Conservation (phyloP, 306 rosid species). For the Prunus armeniaca region DNA sequence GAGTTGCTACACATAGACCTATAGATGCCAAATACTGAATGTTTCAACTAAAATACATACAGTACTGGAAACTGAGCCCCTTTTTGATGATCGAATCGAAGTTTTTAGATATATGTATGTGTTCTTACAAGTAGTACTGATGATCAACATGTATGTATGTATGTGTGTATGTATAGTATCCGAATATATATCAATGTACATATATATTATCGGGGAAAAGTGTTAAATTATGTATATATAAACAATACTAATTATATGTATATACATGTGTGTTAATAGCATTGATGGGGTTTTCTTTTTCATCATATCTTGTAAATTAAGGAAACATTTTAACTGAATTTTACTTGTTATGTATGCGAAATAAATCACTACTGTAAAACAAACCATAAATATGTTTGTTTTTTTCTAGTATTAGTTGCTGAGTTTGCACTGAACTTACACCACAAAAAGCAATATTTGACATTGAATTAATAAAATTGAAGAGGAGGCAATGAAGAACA, state of each 20-base stretch:
- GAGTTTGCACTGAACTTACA: constrained; percentile 1
- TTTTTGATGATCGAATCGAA: not conserved
- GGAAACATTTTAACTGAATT: constrained; percentile 11
- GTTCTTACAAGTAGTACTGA: too few species aligned
- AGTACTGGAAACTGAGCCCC: not conserved
- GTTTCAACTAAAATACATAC: not conserved
- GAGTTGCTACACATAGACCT: not conserved
- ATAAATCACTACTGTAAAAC: not conserved
- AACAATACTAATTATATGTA: too few species aligned
- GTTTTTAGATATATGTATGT: not conserved
- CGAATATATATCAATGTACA: too few species aligned
- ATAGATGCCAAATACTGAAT: not conserved
- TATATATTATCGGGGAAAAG: not conserved
- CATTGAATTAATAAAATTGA: not conserved
- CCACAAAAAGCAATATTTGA: not conserved
- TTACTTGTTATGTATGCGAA: not conserved
- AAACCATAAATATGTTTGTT: constrained; percentile 1
- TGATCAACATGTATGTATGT: too few species aligned
- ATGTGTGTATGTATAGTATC: too few species aligned
- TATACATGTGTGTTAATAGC: not conserved
- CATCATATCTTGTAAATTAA: not conserved
- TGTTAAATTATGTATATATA: not conserved
- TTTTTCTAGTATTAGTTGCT: not conserved
- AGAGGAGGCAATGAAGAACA: not conserved
- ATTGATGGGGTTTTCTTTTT: not conserved